Evolutionary conservation across 2,329 filamentous ascomycete species (phyloP), one percentile per base, ranked within the genome.

Genomic region (Aureobasidium musti): DNA sequence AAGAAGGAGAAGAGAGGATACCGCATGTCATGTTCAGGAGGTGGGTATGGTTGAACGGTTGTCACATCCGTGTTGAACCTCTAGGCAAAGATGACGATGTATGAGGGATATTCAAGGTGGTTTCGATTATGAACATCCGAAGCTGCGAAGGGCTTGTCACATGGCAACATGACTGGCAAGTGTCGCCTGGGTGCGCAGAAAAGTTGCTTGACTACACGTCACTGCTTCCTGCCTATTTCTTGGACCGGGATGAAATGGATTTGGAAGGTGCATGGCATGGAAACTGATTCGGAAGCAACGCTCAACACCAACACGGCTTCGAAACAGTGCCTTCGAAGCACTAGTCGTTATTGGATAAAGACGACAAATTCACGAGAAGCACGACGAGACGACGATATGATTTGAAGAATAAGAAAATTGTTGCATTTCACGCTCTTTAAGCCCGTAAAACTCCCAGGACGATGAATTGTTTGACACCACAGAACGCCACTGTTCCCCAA

Each of bases 381-480:
- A 56, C 53, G 54, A 59, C 30, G 30, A 57, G 13, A 59, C n/a
- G 54, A 59, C 37, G 26, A 59, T 2, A 26, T 2, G 21, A 28
- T 19, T 52, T 52, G 59, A 52, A 37, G 47, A n/a, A 52, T 52
- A 52, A 54, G 26, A 54, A 64, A 64, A 64, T 52, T 64, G 49
- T 64, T 64, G 61, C 61, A 64, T 64, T 64, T 64, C 47, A 54
- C 61, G 47, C 61, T 64, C 61, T 43, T 43, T 53, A 54, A 47
- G 61, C 61, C 61, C 47, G 37, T 54, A 64, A 43, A 54, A 53
- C 41, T 49, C 61, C 47, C 41, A 54, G 21, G 26, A 64, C 52
- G 39, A 52, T 54, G 50, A 54, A 21, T 30, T 49, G 37, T 37
- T 30, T 49, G 43, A 52, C 57, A 17, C 57, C 57, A 23, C 28